phyloP scores from a whole-genome alignment of 768 basidiomycete genomes.

The Dioszegia aurantiaca region DNA sequence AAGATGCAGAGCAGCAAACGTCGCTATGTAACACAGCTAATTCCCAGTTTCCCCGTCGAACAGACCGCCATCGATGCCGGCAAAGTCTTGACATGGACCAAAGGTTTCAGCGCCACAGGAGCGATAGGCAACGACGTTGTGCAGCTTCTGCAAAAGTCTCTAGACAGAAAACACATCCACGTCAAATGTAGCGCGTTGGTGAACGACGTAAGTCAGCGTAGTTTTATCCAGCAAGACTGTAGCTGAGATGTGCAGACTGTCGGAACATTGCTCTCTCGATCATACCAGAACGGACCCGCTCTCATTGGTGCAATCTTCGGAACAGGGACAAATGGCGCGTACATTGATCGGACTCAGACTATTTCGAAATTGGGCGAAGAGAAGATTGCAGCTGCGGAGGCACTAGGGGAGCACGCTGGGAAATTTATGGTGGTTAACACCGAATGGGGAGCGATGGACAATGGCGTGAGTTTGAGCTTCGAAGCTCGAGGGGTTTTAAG shows the following conservation, averaged over 20 bases:
- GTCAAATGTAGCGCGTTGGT: conserved; percentile 89
- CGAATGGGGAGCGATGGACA: conserved; percentile 98
- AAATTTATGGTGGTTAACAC: conserved; percentile 88
- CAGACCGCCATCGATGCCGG: conserved; percentile 90
- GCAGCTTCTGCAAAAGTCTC: conserved; percentile 82
- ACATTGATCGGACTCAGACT: conserved; percentile 80
- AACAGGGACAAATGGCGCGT: conserved; percentile 97
- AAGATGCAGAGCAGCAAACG: too few species aligned
- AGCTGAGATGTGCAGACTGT: conserved; percentile 66
- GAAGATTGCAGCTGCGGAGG: conserved; percentile 53
- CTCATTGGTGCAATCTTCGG: conserved; percentile 87
- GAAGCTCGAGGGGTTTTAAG: background rate
- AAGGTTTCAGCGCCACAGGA: conserved; percentile 89
- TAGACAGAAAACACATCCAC: conserved; percentile 85
- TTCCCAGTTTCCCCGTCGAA: conserved; percentile 85
- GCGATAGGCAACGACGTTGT: conserved; percentile 87
- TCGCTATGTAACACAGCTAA: too few species aligned
- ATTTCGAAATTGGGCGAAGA: conserved; percentile 76
- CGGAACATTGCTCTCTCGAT: conserved; percentile 85
- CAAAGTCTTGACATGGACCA: conserved; percentile 80
- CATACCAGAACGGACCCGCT: conserved; percentile 89
- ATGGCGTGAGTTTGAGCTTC: conserved; percentile 61
- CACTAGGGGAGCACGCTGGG: conserved; percentile 54
- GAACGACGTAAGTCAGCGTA: conserved; percentile 69
- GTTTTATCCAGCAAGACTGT: background rate